Evolutionary conservation across 805 yeast species (phyloP), one percentile per base, ranked within the genome.

Genomic region (Metschnikowia lochheadii): DNA sequence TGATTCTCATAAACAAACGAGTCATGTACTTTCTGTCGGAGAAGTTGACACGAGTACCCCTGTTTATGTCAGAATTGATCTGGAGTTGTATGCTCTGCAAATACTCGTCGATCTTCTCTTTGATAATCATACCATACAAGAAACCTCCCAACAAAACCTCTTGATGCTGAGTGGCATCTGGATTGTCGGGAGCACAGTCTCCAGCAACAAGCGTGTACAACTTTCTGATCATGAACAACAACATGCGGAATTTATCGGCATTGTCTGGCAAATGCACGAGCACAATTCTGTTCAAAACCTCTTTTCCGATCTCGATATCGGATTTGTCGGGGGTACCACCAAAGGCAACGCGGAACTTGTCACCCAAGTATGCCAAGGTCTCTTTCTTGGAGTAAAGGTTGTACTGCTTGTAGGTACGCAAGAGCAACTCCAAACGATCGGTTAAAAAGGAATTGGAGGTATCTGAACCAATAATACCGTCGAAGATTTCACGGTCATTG

Each of bases 141-240:
- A 94, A 89, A 14, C 99, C 99, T 56, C 98, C 98, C 50, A 94
- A 78, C 55, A 94, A 73, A 32, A 94, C 88, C 73, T 94, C 99
- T 73, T 94, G 99, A 77, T 94, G 97, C 77, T 94, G 99, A 8
- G 97, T 89, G 45, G 98, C 96, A 84, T 94, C 99, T 66, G 99
- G 99, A 72, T 94, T 94, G 69, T 94, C 99, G 15, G 97, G 92
- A 48, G 91, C 76, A 69, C 97, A 92, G 66, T 92, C 97, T 53
- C 97, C 97, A 35, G 97, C 97, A 41, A 92, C 98, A 56, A 94
- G 78, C 0, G 98, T 80, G 68, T 94, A 94, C 54, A 94, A 79
- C 72, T 94, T 94, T 77, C 98, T 83, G 62, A 94, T 84, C 98
- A 94, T 94, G 72, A 91, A 94, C 53, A 91, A 70, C 53, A 94